A percentile compares a stretch with the other conserved stretches of the same genome.
Conservation (phyloP, 2,329 filamentous ascomycete genomes). For the Cladosporium sp. region DNA sequence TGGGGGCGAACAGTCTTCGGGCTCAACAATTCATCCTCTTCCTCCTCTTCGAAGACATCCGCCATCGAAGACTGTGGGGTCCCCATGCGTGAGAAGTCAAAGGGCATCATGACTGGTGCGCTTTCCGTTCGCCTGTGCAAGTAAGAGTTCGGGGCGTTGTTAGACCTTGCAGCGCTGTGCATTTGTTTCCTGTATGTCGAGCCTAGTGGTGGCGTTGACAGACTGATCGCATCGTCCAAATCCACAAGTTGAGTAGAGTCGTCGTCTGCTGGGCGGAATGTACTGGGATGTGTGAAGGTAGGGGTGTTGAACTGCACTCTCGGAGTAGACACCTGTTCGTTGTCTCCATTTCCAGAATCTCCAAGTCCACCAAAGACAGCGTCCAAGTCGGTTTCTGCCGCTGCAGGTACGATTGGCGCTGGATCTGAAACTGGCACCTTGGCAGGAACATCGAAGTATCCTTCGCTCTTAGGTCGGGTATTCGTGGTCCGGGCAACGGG, state of each 20-base stretch:
- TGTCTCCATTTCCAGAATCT: slow-evolving; percentile 1
- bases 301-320: slow-evolving; percentile 21
- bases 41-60: slow-evolving; percentile 84
- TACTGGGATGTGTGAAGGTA: slow-evolving; percentile 17
- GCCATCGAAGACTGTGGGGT: slow-evolving; percentile 67
- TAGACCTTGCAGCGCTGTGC: slow-evolving; percentile 56
- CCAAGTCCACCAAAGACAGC: slow-evolving; percentile 30
- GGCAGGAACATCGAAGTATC: slow-evolving; percentile 17
- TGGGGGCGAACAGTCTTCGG: slow-evolving; percentile 6
- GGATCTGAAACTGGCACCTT: slow-evolving; percentile 7
- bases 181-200: slow-evolving; percentile 51
- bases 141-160: slow-evolving; percentile 6
- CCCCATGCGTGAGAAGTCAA: slow-evolving; percentile 52
- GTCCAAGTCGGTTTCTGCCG: slow-evolving; percentile 36
- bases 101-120: slow-evolving; percentile 75
- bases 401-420: slow-evolving; percentile 9
- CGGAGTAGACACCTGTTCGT: neutral
- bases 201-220: slow-evolving; percentile 55
- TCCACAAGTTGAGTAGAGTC: slow-evolving; percentile 78
- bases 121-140: slow-evolving; percentile 73
- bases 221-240: slow-evolving; percentile 70
- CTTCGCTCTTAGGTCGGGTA: slow-evolving; percentile 20
- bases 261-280: slow-evolving; percentile 46
- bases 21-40: slow-evolving; percentile 53
- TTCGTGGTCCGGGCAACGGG: neutral